These are phyloP conservation scores for Plasmodium billcollinsi DNA, from an alignment of 169 alveolate species.

Conservation along the genomic window DNA sequence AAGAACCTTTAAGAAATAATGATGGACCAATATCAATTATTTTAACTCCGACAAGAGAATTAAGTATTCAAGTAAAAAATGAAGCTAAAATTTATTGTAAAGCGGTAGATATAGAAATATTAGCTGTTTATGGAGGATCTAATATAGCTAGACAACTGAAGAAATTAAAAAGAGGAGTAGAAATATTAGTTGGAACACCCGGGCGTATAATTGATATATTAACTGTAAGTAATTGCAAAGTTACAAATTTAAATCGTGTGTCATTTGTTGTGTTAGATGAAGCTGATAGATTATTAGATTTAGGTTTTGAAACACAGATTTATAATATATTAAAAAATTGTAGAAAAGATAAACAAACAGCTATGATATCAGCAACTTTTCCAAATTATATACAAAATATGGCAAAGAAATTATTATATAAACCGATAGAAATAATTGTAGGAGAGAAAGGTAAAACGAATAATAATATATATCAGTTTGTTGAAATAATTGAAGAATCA, in stretches of 20 bases:
- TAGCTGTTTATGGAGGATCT: slow-evolving; percentile 97
- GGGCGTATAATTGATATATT: slow-evolving; percentile 97
- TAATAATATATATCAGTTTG: slow-evolving; percentile 94
- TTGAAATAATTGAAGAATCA: slow-evolving; percentile 92
- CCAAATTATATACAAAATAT: slow-evolving; percentile 96
- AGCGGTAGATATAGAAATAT: slow-evolving; percentile 85
- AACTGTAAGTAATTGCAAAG: slow-evolving; percentile 92
- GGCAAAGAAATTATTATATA: slow-evolving; percentile 95
- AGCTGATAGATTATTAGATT: slow-evolving; percentile 98
- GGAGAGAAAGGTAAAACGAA: slow-evolving; percentile 94
- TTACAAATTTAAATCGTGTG: slow-evolving; percentile 94
- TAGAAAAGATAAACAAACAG: slow-evolving; percentile 96
- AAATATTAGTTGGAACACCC: slow-evolving; percentile 98
- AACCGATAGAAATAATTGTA: slow-evolving; percentile 97
- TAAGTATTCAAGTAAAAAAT: slow-evolving; percentile 93
- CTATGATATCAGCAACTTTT: slow-evolving; percentile 99
- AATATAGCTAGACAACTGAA: slow-evolving; percentile 92
- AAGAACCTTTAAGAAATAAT: slow-evolving; percentile 89
- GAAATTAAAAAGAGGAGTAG: slow-evolving; percentile 95
- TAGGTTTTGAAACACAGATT: slow-evolving; percentile 99
- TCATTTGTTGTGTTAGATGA: slow-evolving; percentile 98
- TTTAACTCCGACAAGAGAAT: slow-evolving; percentile 96
- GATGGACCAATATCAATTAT: slow-evolving; percentile 94
- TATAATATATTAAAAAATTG: slow-evolving; percentile 92
- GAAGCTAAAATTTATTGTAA: slow-evolving; percentile 88